Conservation (phyloP, 139 green algal genomes). For the Klebsormidium nitens region DNA sequence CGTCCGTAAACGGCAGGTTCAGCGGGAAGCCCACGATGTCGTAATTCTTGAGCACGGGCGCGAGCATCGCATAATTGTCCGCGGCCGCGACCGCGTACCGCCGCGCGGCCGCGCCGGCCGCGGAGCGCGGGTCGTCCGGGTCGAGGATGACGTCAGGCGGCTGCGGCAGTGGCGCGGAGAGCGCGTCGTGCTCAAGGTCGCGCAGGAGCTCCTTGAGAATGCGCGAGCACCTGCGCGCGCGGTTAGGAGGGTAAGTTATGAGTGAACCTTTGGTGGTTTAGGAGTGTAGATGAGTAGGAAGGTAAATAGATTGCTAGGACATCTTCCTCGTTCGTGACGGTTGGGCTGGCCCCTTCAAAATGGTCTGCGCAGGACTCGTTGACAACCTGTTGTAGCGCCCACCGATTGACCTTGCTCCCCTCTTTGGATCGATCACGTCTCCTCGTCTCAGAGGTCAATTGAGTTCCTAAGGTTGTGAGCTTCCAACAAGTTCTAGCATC, state of each 20-base stretch:
- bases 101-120: too few species aligned
- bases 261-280: neutral
- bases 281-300: neutral
- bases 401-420: neutral
- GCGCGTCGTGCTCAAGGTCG: neutral
- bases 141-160: too few species aligned
- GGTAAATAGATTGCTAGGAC: neutral
- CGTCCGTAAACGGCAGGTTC: neutral
- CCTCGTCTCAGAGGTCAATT: neutral
- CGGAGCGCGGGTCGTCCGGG: neutral
- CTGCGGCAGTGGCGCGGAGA: too few species aligned
- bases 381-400: neutral
- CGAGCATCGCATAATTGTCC: neutral
- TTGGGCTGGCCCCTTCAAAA: neutral
- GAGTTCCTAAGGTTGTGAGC: neutral
- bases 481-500: neutral
- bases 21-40: neutral
- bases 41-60: slow-evolving; percentile 3
- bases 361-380: too few species aligned
- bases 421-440: neutral
- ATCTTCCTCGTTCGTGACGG: neutral
- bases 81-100: too few species aligned
- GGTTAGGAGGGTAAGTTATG: neutral
- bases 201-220: neutral
- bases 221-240: neutral